Evolutionary conservation across 2,329 filamentous ascomycete genomes (phyloP).

Genomic region (Biscogniauxia marginata): DNA sequence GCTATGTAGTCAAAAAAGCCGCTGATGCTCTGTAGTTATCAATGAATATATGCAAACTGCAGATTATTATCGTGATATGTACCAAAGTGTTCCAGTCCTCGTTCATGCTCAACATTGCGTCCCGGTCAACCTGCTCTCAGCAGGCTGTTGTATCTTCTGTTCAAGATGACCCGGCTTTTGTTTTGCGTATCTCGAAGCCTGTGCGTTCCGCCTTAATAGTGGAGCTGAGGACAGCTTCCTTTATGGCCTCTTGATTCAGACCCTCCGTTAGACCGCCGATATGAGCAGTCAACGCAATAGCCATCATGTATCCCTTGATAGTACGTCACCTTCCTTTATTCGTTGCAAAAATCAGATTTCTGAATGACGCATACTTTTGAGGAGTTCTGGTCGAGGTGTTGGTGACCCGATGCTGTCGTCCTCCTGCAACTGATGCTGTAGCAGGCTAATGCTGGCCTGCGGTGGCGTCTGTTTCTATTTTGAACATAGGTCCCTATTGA

Average conservation of each 20-base stretch:
- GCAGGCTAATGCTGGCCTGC: slow-evolving; percentile 31
- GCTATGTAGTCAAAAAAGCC: slow-evolving; percentile 26
- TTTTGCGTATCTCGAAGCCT: slow-evolving; percentile 36
- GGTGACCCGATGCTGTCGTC: slow-evolving; percentile 37
- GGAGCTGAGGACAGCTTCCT: slow-evolving; percentile 35
- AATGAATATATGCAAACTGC: background rate
- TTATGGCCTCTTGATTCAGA: slow-evolving; percentile 33
- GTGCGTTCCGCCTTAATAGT: slow-evolving; percentile 36
- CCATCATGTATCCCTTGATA: slow-evolving; percentile 51
- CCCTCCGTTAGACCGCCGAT: slow-evolving; percentile 42
- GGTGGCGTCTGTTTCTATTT: slow-evolving; percentile 26
- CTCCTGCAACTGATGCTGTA: slow-evolving; percentile 41
- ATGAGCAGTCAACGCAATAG: slow-evolving; percentile 38
- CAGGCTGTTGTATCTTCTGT: slow-evolving; percentile 22
- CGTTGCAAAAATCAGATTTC: slow-evolving; percentile 39
- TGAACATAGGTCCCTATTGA: too few relatives aligned
- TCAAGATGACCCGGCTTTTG: slow-evolving; percentile 18
- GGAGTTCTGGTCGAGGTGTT: slow-evolving; percentile 39
- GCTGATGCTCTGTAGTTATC: slow-evolving; percentile 13
- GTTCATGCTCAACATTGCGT: slow-evolving; percentile 26
- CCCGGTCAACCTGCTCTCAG: slow-evolving; percentile 21
- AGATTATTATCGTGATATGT: background rate
- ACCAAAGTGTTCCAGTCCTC: slow-evolving; percentile 37
- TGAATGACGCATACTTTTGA: slow-evolving; percentile 41
- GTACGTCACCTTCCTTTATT: slow-evolving; percentile 52